Evolutionary conservation across 768 basidiomycete species (phyloP).

Genomic region (Kwoniella mangroviensis): DNA sequence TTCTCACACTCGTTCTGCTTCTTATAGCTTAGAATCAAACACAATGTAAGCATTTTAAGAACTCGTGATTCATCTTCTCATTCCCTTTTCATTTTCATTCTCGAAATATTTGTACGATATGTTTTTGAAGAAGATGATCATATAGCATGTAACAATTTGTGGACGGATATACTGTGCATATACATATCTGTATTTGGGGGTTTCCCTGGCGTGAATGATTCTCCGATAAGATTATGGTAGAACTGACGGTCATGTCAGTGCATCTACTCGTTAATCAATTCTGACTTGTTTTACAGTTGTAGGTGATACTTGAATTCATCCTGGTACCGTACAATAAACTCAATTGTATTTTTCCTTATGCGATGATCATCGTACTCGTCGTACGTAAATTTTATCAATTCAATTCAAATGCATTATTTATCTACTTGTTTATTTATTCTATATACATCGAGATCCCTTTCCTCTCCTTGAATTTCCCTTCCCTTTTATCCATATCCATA

Average conservation of each 20-base stretch:
- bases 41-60: slow-evolving; percentile 1
- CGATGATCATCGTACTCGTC: background rate
- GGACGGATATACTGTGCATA: background rate
- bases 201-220: too few species aligned
- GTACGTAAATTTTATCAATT: background rate
- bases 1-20: background rate
- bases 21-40: background rate
- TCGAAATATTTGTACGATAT: slow-evolving; percentile 3
- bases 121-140: slow-evolving; percentile 4
- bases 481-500: background rate
- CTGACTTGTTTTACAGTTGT: too few species aligned
- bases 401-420: background rate
- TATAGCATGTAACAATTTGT: slow-evolving; percentile 8
- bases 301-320: too few species aligned
- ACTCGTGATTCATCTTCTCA: background rate
- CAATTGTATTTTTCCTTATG: too few species aligned
- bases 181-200: too few species aligned
- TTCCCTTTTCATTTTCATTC: background rate
- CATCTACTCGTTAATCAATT: too few species aligned
- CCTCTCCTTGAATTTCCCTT: background rate
- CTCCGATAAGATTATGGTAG: too few species aligned
- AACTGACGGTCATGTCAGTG: too few species aligned
- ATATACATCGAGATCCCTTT: background rate
- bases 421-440: background rate
- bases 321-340: too few species aligned